Conservation (phyloP, 331 rosid species). For the Malus hybrid region DNA sequence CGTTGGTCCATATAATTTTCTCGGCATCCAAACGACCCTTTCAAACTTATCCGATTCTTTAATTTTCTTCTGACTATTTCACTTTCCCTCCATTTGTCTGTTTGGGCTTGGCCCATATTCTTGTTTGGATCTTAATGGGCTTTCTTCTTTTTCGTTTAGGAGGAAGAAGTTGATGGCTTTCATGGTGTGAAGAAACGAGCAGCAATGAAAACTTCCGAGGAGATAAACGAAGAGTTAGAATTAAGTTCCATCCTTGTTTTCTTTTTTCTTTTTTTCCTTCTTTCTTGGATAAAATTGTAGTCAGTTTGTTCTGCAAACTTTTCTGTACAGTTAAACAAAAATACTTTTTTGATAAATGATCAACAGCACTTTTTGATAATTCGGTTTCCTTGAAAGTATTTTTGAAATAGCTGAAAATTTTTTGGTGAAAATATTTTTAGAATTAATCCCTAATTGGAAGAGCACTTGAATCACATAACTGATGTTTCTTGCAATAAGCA, state of each 20-base stretch:
- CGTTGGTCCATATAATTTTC: neutral
- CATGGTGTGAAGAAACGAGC: neutral
- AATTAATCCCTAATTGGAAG: too few species aligned
- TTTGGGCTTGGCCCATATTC: neutral
- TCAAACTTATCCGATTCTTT: neutral
- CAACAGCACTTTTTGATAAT: too few species aligned
- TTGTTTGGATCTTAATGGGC: neutral
- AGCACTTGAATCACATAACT: too few species aligned
- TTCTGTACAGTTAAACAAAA: neutral
- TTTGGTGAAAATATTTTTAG: too few species aligned
- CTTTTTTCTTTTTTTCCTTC: neutral
- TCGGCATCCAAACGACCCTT: neutral
- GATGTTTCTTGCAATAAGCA: too few species aligned
- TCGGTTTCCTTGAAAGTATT: too few species aligned
- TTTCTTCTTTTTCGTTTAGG: neutral
- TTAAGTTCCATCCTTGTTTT: neutral
- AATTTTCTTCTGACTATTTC: neutral
- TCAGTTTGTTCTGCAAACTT: neutral
- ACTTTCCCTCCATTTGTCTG: neutral
- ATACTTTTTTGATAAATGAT: neutral
- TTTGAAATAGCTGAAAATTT: too few species aligned
- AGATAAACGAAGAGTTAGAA: neutral
- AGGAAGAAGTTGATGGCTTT: neutral
- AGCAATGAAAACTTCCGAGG: neutral
- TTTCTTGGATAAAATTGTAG: neutral